phyloP scores from a whole-genome alignment of 345 rosid species.

The Draba incana region DNA sequence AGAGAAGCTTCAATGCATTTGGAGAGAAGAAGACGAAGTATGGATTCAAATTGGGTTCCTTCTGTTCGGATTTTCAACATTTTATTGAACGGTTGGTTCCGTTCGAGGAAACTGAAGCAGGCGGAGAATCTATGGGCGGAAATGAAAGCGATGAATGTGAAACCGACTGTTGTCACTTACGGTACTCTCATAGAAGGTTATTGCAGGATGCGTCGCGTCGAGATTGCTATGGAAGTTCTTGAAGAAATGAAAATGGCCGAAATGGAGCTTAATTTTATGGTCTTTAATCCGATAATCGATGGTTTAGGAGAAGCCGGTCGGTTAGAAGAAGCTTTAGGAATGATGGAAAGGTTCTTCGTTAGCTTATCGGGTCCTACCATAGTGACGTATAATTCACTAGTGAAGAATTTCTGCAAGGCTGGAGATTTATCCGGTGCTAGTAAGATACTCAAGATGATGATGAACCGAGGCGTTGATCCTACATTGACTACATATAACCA shows the following conservation, averaged over 20 bases:
- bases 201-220: conserved; percentile 66
- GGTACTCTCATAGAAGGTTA: conserved; percentile 88
- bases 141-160: conserved; percentile 61
- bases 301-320: conserved; percentile 75
- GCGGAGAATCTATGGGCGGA: conserved; percentile 77
- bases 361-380: conserved; percentile 73
- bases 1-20: conserved; percentile 59
- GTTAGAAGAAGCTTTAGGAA: conserved; percentile 67
- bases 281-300: conserved; percentile 73
- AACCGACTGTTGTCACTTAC: conserved; percentile 66
- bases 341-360: conserved; percentile 68
- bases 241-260: conserved; percentile 70
- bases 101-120: conserved; percentile 61
- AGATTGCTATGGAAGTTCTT: conserved; percentile 65
- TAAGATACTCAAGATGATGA: conserved; percentile 78
- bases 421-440: conserved; percentile 71
- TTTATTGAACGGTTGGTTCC: conserved; percentile 83
- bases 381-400: conserved; percentile 78
- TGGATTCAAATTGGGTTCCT: conserved; percentile 55
- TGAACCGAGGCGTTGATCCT: conserved; percentile 64
- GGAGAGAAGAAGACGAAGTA: conserved; percentile 40
- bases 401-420: conserved; percentile 77
- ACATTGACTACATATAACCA: conserved; percentile 76
- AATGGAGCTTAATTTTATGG: conserved; percentile 58
- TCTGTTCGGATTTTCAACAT: conserved; percentile 66